phyloP scores from a whole-genome alignment of 192 early-diverging fungal species.

The Umbelopsis sp. region DNA sequence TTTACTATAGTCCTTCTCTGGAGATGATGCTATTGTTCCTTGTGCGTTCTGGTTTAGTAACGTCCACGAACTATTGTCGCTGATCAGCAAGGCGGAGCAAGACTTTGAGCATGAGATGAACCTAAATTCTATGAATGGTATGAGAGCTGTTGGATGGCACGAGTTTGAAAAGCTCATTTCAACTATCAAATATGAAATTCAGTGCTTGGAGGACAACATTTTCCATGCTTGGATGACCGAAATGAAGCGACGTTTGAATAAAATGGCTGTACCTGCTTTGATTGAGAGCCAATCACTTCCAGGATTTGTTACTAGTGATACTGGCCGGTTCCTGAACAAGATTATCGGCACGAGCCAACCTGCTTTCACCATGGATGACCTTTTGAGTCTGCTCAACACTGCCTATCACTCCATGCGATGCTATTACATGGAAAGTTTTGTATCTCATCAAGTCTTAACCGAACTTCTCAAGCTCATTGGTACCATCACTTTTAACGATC shows the following conservation, averaged over 20 bases:
- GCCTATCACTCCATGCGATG: conserved; percentile 95
- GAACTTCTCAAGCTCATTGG: conserved; percentile 97
- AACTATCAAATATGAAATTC: conserved; percentile 86
- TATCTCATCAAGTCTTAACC: conserved; percentile 91
- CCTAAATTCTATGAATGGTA: conserved; percentile 60
- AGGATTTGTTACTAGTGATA: conserved; percentile 92
- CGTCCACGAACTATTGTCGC: conserved; percentile 90
- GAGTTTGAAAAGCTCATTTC: conserved; percentile 82
- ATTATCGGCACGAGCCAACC: conserved; percentile 77
- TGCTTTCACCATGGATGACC: conserved; percentile 91
- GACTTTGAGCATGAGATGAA: conserved; percentile 71
- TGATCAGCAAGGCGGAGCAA: conserved; percentile 77
- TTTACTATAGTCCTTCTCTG: conserved; percentile 60
- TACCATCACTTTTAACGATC: conserved; percentile 93
- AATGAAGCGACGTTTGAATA: conserved; percentile 89
- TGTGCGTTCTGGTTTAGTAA: conserved; percentile 98
- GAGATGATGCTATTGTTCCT: conserved; percentile 78
- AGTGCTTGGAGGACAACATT: conserved; percentile 90
- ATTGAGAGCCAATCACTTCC: conserved; percentile 95
- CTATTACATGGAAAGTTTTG: conserved; percentile 93
- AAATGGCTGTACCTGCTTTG: conserved; percentile 95
- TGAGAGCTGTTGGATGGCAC: conserved; percentile 57
- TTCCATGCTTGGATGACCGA: conserved; percentile 99
- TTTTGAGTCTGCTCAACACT: conserved; percentile 92
- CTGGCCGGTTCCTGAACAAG: conserved; percentile 87